A percentile compares a stretch with the other conserved stretches of the same genome.
Conservation (phyloP, 768 basidiomycete species). For the Boletus tylopilopsis region DNA sequence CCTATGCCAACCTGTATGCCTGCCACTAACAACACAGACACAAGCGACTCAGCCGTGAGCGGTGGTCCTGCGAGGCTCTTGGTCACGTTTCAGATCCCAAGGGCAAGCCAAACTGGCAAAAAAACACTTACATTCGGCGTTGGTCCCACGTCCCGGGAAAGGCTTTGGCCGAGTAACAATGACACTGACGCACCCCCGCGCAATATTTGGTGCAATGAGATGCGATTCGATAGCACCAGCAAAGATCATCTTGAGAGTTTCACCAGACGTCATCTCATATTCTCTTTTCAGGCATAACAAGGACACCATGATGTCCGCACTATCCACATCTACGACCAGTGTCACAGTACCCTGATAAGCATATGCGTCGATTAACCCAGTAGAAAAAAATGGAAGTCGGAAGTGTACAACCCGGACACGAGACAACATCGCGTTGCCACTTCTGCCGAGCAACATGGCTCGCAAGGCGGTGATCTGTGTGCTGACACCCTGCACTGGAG, state of each 20-base stretch:
- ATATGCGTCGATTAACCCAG: neutral
- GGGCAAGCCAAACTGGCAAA: neutral
- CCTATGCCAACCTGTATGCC: conserved; percentile 66
- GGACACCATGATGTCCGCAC: conserved; percentile 70
- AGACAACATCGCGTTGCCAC: conserved; percentile 33
- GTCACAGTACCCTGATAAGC: conserved; percentile 52
- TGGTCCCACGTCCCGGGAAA: conserved; percentile 65
- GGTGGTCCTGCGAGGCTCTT: conserved; percentile 70
- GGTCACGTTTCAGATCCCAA: neutral
- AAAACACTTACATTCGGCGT: conserved; percentile 50
- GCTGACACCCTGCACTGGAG: conserved; percentile 62
- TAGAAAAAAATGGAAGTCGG: neutral
- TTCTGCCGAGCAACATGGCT: conserved; percentile 55
- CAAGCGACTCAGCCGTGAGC: conserved; percentile 49
- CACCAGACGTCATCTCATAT: conserved; percentile 54
- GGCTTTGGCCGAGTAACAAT: conserved; percentile 61
- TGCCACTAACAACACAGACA: conserved; percentile 50
- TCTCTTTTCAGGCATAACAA: conserved; percentile 67
- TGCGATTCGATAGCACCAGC: conserved; percentile 60
- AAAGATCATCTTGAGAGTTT: conserved; percentile 59
- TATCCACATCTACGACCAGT: conserved; percentile 63
- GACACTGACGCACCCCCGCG: conserved; percentile 65
- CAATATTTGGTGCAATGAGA: conserved; percentile 65
- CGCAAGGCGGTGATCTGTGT: conserved; percentile 64
- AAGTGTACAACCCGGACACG: conserved; percentile 14